phyloP scores from a whole-genome alignment of 495 filamentous ascomycete species.

The Talaromyces wortmannii region DNA sequence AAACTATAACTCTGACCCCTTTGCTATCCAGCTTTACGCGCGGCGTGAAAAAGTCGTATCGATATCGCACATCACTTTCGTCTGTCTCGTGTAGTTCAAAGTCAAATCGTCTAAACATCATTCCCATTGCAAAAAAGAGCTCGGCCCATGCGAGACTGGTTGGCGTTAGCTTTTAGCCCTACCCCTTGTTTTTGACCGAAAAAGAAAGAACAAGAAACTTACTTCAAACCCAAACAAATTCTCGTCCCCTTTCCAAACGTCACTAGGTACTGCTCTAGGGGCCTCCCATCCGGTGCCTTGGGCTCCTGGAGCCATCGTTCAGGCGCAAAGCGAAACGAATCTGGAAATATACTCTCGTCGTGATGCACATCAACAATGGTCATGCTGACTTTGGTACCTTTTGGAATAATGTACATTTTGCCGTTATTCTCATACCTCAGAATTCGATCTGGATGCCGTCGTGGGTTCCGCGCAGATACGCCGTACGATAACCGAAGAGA shows the following conservation, averaged over 20 bases:
- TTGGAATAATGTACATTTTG: conserved; percentile 1
- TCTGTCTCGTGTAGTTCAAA: conserved; percentile 29
- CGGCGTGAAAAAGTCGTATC: conserved; percentile 30
- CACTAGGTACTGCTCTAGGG: conserved; percentile 38
- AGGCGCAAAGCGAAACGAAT: conserved; percentile 31
- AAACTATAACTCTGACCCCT: conserved; percentile 14
- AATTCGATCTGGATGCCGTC: conserved; percentile 12
- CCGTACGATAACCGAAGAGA: conserved; percentile 28
- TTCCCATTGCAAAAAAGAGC: conserved; percentile 22
- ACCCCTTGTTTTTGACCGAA: not conserved
- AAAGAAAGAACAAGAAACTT: conserved; percentile 4
- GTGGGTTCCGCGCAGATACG: conserved; percentile 14
- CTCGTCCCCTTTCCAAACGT: conserved; percentile 41
- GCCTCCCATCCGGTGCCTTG: conserved; percentile 15
- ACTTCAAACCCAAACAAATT: conserved; percentile 45
- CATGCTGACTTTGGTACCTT: conserved; percentile 26
- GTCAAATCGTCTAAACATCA: conserved; percentile 19
- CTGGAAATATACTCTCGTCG: conserved; percentile 31
- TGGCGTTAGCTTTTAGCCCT: not conserved
- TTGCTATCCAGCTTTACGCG: conserved; percentile 23
- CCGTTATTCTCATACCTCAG: conserved; percentile 9
- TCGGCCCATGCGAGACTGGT: conserved; percentile 25
- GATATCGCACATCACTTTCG: conserved; percentile 22
- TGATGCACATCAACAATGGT: conserved; percentile 31
- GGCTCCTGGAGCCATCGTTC: conserved; percentile 34